Base-by-base conservation (phyloP, 164 flowering plant genomes). In the Chimonanthus praecox region DNA sequence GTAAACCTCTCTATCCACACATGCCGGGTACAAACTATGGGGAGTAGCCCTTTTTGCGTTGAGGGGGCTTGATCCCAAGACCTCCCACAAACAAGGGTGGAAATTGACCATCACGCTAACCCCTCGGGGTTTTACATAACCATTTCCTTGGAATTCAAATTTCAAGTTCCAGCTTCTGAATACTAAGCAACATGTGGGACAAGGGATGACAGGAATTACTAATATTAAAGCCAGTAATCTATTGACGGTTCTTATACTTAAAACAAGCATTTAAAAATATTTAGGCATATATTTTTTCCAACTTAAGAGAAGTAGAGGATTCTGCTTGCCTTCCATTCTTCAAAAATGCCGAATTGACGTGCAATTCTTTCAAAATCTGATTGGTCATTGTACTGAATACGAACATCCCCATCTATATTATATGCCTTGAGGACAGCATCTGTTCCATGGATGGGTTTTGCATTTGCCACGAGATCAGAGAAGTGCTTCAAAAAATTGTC, bases 301-400 rank as follows among this genome's bases (percentile, higher is more conserved):
- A 8, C 21, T 6, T 65, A 21, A 63, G 3, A 47, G 48, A 33
- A 71, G 43, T 9, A 49, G 49, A 69, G 49, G 10, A 65, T 18
- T 54, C 49, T 49, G 7, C 49, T 66, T 77, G 88, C 99, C 99
- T 94, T 96, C 99, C 98, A 94, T 83, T 96, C 99, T 71, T 94
- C 87, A 80, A 96, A 96, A 70, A 96, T 81, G 73, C 97, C 99
- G 84, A 94, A 96, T 79, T 92, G 90, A 16, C 82, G 82, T 11
- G 99, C 94, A 71, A 94, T 87, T 68, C 76, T 78, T 76, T 85
- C 92, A 82, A 90, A 96, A 13, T 94, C 91, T 43, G 66, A 21
- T 76, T 94, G 89, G 78, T 90, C 88, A 45, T 71, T 80, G 80
- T 96, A 94, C 71, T 74, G 84, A 68, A 92, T 85, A 18, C 97